Percentiles rank a stretch among this genome's conserved stretches.
phyloP scores from a whole-genome alignment of 768 basidiomycete species.

The Lentinula sp. region DNA sequence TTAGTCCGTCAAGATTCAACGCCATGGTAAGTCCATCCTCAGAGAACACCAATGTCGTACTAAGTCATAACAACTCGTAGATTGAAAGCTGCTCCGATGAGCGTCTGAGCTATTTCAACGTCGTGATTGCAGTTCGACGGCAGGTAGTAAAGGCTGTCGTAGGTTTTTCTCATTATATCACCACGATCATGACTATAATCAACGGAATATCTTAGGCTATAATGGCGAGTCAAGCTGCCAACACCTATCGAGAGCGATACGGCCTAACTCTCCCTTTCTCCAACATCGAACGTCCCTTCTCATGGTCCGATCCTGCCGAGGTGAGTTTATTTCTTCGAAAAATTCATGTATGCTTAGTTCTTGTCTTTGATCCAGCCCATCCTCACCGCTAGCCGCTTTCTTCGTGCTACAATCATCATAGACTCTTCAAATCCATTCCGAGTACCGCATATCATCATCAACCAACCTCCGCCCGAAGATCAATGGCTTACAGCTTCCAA shows the following conservation, averaged over 20 bases:
- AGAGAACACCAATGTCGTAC: background rate
- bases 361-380: slow-evolving; percentile 21
- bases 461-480: slow-evolving; percentile 29
- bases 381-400: slow-evolving; percentile 16
- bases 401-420: slow-evolving; percentile 29
- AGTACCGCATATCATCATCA: slow-evolving; percentile 42
- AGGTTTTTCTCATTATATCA: slow-evolving; percentile 13
- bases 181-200: slow-evolving; percentile 3
- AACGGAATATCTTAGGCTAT: slow-evolving; percentile 26
- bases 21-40: slow-evolving; percentile 18
- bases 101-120: slow-evolving; percentile 22
- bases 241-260: slow-evolving; percentile 31
- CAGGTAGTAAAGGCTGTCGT: slow-evolving; percentile 33
- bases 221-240: slow-evolving; percentile 30
- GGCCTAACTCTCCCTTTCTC: slow-evolving; percentile 22
- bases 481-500: slow-evolving; percentile 32
- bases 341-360: background rate
- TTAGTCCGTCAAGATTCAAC: slow-evolving; percentile 24
- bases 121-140: slow-evolving; percentile 28
- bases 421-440: slow-evolving; percentile 36
- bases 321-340: slow-evolving; percentile 20
- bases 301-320: slow-evolving; percentile 49
- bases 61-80: slow-evolving; percentile 9
- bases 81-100: slow-evolving; percentile 20
- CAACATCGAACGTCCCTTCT: slow-evolving; percentile 31